Conservation (phyloP, 2,329 filamentous ascomycete species). For the Fusarium agapanthi region DNA sequence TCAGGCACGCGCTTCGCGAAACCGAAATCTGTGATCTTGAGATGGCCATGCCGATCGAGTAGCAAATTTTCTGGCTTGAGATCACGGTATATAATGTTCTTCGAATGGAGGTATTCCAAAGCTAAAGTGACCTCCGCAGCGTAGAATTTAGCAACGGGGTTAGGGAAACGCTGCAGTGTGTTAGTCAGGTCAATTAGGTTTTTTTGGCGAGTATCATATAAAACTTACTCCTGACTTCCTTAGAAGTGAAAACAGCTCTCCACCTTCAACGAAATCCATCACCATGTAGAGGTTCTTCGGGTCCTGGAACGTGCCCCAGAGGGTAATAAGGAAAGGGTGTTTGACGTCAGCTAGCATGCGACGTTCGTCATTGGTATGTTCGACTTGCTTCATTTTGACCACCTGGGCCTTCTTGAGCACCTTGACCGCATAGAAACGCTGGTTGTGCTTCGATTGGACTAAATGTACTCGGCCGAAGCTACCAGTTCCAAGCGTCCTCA, state of each 20-base stretch:
- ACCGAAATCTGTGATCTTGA: slow-evolving; percentile 98
- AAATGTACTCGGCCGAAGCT: slow-evolving; percentile 97
- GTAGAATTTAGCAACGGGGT: slow-evolving; percentile 99
- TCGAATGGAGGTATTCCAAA: slow-evolving; percentile 91
- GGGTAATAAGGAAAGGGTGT: slow-evolving; percentile 95
- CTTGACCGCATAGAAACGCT: slow-evolving; percentile 97
- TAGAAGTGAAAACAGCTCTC: slow-evolving; percentile 93
- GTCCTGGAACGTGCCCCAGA: slow-evolving; percentile 99
- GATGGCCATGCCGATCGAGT: slow-evolving; percentile 89
- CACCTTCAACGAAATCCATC: slow-evolving; percentile 99
- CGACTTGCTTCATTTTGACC: slow-evolving; percentile 99
- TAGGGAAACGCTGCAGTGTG: slow-evolving; percentile 83
- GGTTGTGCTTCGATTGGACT: slow-evolving; percentile 97
- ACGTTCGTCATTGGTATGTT: slow-evolving; percentile 98
- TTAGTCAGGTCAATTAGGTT: slow-evolving; percentile 5
- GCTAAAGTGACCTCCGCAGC: slow-evolving; percentile 96
- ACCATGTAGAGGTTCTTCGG: slow-evolving; percentile 98
- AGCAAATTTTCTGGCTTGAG: slow-evolving; percentile 95
- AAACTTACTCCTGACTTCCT: slow-evolving; percentile 85
- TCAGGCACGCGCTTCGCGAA: slow-evolving; percentile 98
- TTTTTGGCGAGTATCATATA: background rate
- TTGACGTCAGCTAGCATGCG: slow-evolving; percentile 96
- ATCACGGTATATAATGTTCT: slow-evolving; percentile 98
- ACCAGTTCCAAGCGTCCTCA: slow-evolving; percentile 92
- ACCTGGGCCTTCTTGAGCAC: slow-evolving; percentile 98